Percentiles rank a stretch among this genome's conserved stretches.
These are phyloP conservation scores for Trichosporon sp. DNA, from an alignment of 1,284 basidiomycete species.

Conservation along the genomic window DNA sequence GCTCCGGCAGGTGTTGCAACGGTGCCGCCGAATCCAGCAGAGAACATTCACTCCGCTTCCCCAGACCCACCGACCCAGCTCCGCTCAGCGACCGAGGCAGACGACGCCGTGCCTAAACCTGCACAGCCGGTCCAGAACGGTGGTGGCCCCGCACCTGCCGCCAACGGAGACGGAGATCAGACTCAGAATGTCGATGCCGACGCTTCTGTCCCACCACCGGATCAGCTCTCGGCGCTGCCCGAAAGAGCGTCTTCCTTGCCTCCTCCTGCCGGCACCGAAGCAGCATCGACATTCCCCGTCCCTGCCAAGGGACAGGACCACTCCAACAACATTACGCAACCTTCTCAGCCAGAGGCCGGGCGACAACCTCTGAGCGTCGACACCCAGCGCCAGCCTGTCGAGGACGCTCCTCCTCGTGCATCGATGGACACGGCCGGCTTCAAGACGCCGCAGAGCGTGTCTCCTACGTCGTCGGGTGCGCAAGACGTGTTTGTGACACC, in stretches of 20 bases:
- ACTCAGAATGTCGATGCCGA: no score
- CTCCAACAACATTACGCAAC: background rate
- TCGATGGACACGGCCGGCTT: background rate
- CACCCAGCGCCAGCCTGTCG: no score
- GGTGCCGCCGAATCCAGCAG: background rate
- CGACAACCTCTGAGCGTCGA: background rate
- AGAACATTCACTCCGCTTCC: no score
- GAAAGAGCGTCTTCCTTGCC: background rate
- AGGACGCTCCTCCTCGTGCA: background rate
- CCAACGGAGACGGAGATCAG: background rate
- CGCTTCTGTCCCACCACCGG: no score
- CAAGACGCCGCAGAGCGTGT: background rate
- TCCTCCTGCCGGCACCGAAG: background rate
- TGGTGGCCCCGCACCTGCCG: background rate
- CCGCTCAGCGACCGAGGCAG: background rate
- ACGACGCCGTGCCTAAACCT: background rate
- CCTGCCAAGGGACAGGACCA: background rate
- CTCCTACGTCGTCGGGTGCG: background rate
- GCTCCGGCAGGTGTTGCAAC: background rate
- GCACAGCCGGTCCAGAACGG: background rate
- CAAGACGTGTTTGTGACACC: slow-evolving; percentile 2
- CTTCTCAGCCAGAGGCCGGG: background rate
- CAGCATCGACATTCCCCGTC: background rate
- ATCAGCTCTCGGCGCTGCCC: background rate
- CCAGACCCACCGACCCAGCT: background rate